phyloP scores from a whole-genome alignment of 306 rosid genomes.

The Acacia melanoxylon region DNA sequence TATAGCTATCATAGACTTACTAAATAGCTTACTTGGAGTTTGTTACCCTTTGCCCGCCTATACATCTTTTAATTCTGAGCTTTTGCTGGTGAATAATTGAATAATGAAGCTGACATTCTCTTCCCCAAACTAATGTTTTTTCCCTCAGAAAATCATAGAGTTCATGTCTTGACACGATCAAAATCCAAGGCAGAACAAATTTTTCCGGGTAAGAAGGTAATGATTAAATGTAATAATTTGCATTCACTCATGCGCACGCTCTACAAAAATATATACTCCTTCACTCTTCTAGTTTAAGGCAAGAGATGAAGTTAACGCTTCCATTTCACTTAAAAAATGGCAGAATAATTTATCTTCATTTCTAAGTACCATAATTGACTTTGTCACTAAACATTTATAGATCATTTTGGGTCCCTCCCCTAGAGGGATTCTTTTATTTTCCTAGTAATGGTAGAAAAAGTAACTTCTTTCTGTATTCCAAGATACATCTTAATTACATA shows the following conservation, averaged over 20 bases:
- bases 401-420: not conserved
- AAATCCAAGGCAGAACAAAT: conserved; percentile 81
- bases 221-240: conserved; percentile 33
- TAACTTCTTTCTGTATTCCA: not conserved
- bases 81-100: conserved; percentile 10
- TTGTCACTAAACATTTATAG: conserved; percentile 9
- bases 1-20: conserved; percentile 18
- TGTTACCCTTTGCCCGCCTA: conserved; percentile 20
- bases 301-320: not conserved
- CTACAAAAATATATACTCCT: conserved; percentile 14
- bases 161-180: conserved; percentile 88
- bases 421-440: conserved; percentile 17
- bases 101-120: conserved; percentile 20
- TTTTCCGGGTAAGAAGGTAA: conserved; percentile 99
- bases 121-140: conserved; percentile 18
- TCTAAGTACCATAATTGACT: not conserved
- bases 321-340: not conserved
- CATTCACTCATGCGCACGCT: conserved; percentile 7
- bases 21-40: conserved; percentile 24
- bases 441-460: not conserved
- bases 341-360: not conserved
- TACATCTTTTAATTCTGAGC: conserved; percentile 14
- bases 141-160: conserved; percentile 70
- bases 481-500: conserved; percentile 14
- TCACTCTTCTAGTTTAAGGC: conserved; percentile 15